Evolutionary conservation across 2,329 filamentous ascomycete genomes (phyloP).

Genomic region (Beauveria sp.): DNA sequence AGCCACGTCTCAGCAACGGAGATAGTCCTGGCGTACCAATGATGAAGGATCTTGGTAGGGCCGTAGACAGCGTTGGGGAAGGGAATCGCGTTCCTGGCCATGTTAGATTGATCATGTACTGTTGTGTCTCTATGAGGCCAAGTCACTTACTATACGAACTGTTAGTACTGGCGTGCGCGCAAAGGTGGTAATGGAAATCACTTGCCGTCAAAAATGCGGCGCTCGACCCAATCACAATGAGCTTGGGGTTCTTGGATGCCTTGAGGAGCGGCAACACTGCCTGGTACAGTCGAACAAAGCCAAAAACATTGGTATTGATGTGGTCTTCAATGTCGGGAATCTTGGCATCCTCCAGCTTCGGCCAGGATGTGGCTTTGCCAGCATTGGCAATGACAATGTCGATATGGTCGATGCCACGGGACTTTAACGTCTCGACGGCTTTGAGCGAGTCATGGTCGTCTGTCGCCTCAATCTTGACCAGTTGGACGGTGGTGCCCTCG

Average conservation of each 20-base stretch:
- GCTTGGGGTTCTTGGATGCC: conserved; percentile 26
- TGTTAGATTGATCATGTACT: not conserved
- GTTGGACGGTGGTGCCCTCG: conserved; percentile 27
- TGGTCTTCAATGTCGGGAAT: conserved; percentile 28
- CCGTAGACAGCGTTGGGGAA: conserved; percentile 34
- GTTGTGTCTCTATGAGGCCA: not conserved
- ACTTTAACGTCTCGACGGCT: conserved; percentile 25
- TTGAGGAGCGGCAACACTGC: conserved; percentile 32
- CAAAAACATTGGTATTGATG: conserved; percentile 35
- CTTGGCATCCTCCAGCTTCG: conserved; percentile 23
- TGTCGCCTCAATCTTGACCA: conserved; percentile 35
- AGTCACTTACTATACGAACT: not conserved
- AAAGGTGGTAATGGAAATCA: not conserved
- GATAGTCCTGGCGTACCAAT: conserved; percentile 24
- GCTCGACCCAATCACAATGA: conserved; percentile 29
- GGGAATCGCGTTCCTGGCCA: conserved; percentile 13
- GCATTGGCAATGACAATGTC: conserved; percentile 48
- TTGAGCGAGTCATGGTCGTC: conserved; percentile 24
- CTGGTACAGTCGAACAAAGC: conserved; percentile 35
- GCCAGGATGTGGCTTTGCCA: conserved; percentile 29
- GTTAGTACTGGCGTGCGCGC: not conserved
- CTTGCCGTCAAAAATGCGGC: conserved; percentile 14
- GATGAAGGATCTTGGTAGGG: conserved; percentile 29
- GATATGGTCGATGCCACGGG: conserved; percentile 31
- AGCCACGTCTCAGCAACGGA: conserved; percentile 25